Evolutionary conservation across 768 basidiomycete genomes (phyloP).

Genomic region (Mrakia gelida): DNA sequence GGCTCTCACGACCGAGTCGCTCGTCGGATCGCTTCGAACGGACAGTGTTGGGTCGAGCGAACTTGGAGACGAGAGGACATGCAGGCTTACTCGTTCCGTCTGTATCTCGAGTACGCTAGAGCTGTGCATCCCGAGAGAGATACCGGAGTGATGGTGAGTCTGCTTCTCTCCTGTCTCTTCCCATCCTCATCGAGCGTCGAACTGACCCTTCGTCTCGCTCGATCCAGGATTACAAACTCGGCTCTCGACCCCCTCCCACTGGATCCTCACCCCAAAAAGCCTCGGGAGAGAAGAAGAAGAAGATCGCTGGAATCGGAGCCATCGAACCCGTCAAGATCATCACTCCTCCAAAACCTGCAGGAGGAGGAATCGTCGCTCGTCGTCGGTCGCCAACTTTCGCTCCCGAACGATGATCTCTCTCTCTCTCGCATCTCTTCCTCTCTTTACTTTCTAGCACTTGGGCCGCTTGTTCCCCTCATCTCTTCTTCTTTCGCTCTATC

Average conservation of each 20-base stretch:
- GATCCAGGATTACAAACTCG: slow-evolving; percentile 6
- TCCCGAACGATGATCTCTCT: neutral
- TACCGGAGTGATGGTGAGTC: slow-evolving; percentile 45
- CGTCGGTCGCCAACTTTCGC: neutral
- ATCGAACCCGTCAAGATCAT: slow-evolving; percentile 2
- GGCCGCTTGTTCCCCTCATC: neutral
- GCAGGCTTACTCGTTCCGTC: slow-evolving; percentile 45
- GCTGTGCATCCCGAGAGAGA: slow-evolving; percentile 43
- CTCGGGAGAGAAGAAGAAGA: slow-evolving; percentile 12
- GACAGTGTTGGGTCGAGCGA: slow-evolving; percentile 46
- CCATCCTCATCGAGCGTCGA: neutral
- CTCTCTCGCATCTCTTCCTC: neutral
- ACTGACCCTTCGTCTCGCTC: neutral
- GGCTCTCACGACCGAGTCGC: slow-evolving; percentile 46
- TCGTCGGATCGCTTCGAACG: slow-evolving; percentile 45
- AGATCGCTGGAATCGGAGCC: neutral
- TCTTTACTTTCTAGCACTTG: neutral
- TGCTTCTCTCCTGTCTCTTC: neutral
- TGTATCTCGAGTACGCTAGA: slow-evolving; percentile 45
- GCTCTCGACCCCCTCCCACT: neutral
- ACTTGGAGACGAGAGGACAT: slow-evolving; percentile 39
- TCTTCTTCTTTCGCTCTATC: neutral
- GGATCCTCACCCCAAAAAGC: neutral
- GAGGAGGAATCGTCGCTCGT: neutral
- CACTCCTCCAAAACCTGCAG: neutral